Base-by-base conservation (phyloP, 805 yeast genomes). In the Ogataea glucozyma region DNA sequence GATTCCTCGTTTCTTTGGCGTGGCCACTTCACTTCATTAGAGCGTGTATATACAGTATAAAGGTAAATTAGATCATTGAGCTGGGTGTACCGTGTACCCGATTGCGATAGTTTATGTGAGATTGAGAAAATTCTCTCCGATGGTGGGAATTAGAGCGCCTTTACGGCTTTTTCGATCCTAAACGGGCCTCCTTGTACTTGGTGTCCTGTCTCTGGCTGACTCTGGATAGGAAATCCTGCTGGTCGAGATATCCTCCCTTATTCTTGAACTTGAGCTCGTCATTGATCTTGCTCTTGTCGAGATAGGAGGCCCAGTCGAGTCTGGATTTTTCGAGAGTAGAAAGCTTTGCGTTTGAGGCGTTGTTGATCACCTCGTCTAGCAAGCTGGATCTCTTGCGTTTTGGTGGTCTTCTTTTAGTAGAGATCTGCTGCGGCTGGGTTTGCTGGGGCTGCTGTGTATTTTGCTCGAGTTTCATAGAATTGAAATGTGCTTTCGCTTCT, bases 221-320 rank as follows among this genome's bases (percentile, higher is more conserved):
- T 48, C 95, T 73, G 36, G 76, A 73, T 57, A 93, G 70, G 75
- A 93, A 93, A 52, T 86, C 97, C 63, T 91, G 97, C 59, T 81
- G 88, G 48, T 88, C 96, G 57, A 93, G 68, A 65, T 83, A 93
- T 7, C 99, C 99, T 40, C 83, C 93, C 69, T 86, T 90, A 61
- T 89, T 90, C 58, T 83, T 85, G 43, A 78, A 74, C 36, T 73
- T 75, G 58, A 93, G 75, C 49, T 93, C 99, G 51, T 88, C 97
- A 40, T 78, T 73, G 35, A 93, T 82, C 43, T 89, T 89, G 50
- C 83, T 81, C 51, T 85, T 76, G 65, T 91, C 97, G 22, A 93
- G 97, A 66, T 86, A 89, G 35, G 86, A 79, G 1, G 95, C 95
- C 96, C 98, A 93, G 65, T 93, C 99, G 38, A 93, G 71, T 49